Evolutionary conservation across 192 early-diverging fungal species (phyloP), one percentile per base, ranked within the genome.

Genomic region (Rhizophagus clarus): DNA sequence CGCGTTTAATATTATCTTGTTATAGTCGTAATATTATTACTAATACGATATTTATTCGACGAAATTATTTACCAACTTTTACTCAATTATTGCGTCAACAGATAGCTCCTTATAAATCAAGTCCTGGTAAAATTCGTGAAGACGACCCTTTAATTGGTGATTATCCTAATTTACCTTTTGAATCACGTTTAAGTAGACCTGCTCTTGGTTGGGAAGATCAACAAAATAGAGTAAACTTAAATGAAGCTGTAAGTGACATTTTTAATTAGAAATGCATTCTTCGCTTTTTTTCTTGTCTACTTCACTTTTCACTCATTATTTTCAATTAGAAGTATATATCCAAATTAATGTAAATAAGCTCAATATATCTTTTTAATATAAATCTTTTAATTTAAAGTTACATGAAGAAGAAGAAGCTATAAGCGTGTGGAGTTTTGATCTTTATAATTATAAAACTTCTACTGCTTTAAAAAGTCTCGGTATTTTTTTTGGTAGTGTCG

Each of bases 331-430:
- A 34, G 34, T 34, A 5, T n/a, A n/a, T n/a, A n/a, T n/a, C 34
- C 34, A 7, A 40, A 40, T 7, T 40, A 40, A 40, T 40, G 0
- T 40, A 40, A 40, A 11, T 73, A 51, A 29, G 10, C 6, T 17
- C 20, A 31, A 26, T 45, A 22, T 45, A 51, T 72, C 24, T 56
- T 20, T 42, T 31, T 49, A n/a, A 14, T 15, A 34, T 72, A 32
- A 49, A 51, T 29, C 9, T 56, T 9, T 51, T 56, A 24, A 14
- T 73, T 31, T 29, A 34, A n/a, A 74, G 73, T 29, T 74, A 31
- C 73, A 74, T 60, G 73, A 74, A 56, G 49, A 74, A 74, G 73
- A 74, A 74, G 73, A 74, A n/a, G 28, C 32, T 17, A 14, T 74
- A 61, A 74, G 40, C 34, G 49, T 74, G 26, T 74, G 47, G 47